Evolutionary conservation across 2,329 filamentous ascomycete species (phyloP).

Genomic region (Mycosphaerella arachidis): DNA sequence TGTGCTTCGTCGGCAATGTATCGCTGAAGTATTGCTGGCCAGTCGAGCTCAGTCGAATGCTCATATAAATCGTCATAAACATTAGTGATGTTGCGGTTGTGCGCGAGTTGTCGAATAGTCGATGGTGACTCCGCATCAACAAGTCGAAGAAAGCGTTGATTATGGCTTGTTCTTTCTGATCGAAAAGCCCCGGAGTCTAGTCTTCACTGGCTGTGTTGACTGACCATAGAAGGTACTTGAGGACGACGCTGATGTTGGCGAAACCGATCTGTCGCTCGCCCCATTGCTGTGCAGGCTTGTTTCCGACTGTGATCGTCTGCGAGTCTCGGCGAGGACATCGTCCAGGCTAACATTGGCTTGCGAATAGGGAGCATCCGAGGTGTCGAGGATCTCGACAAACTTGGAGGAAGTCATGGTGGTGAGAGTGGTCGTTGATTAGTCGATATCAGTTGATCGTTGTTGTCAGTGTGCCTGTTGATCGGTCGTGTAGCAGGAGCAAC

Average conservation of each 20-base stretch:
- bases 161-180: conserved; percentile 15
- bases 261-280: conserved; percentile 14
- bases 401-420: conserved; percentile 33
- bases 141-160: background rate
- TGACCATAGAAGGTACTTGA: conserved; percentile 6
- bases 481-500: background rate
- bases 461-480: background rate
- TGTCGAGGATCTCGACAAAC: conserved; percentile 36
- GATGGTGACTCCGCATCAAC: background rate
- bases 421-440: background rate
- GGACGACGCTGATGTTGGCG: conserved; percentile 11
- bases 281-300: conserved; percentile 19
- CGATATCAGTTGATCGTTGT: background rate
- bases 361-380: conserved; percentile 26
- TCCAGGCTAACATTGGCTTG: conserved; percentile 35
- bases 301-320: conserved; percentile 29
- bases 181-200: conserved; percentile 15
- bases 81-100: background rate
- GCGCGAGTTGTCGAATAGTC: background rate
- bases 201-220: conserved; percentile 13
- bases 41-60: background rate
- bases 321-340: conserved; percentile 32
- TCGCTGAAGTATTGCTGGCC: background rate
- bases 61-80: background rate
- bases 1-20: background rate